Percentiles rank a stretch among this genome's conserved stretches.
Conservation (phyloP, 495 filamentous ascomycete species). For the Trichocladium uniseriatum region DNA sequence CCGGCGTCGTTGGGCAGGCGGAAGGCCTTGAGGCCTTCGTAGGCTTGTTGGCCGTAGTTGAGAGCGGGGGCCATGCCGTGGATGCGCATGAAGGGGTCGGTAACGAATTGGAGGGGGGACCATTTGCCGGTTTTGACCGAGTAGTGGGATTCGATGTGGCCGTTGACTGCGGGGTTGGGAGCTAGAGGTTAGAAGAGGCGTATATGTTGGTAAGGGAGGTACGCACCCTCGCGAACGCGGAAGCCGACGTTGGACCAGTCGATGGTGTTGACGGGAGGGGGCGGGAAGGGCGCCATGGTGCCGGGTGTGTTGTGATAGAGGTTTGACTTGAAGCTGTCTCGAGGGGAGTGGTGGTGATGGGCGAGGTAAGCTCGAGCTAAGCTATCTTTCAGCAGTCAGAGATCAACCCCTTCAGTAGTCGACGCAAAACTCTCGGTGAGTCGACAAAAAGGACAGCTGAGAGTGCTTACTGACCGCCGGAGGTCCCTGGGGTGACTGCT, state of each 20-base stretch:
- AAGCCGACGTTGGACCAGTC: conserved; percentile 93
- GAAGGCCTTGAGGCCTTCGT: conserved; percentile 90
- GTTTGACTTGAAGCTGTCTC: too few relatives aligned
- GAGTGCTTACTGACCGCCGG: not conserved
- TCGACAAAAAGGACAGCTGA: not conserved
- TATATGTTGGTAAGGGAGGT: too few relatives aligned
- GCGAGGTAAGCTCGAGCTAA: not conserved
- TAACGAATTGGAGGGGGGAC: conserved; percentile 62
- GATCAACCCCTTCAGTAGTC: not conserved
- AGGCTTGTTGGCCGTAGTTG: conserved; percentile 91
- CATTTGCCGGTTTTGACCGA: conserved; percentile 60
- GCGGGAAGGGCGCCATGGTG: conserved; percentile 56
- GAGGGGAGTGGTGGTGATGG: too few relatives aligned
- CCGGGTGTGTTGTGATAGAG: not conserved
- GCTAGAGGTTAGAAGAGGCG: not conserved
- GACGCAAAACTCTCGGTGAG: not conserved
- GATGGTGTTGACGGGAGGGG: conserved; percentile 71
- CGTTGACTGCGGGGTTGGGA: conserved; percentile 48
- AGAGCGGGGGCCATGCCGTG: conserved; percentile 86
- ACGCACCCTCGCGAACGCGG: conserved; percentile 72
- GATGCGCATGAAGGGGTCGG: conserved; percentile 67
- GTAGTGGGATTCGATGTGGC: conserved; percentile 69
- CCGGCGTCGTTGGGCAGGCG: conserved; percentile 50
- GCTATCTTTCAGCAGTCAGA: not conserved
- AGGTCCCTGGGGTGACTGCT: not conserved